Evolutionary conservation across 805 yeast genomes (phyloP), one percentile per base, ranked within the genome.

Genomic region (Metschnikowia lachancei): DNA sequence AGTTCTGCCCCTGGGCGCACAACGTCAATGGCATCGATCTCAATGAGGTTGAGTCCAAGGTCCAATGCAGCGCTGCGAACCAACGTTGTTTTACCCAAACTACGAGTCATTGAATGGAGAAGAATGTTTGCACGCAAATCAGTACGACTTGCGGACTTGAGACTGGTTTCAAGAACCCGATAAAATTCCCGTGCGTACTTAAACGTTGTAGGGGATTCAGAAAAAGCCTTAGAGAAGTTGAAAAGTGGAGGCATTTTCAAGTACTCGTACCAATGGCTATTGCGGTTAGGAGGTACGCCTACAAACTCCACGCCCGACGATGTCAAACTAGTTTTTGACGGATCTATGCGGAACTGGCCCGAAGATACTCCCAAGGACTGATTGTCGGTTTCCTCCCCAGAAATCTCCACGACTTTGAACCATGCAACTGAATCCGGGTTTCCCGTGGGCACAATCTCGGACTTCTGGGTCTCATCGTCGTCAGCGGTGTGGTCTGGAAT

Each of bases 381-480:
- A 0, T 36, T 52, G 9, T 43, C 31, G 4, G 36, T 48, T 2
- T 47, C 41, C 2, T 63, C 70, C 3, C 75, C 75, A 4, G 67
- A 58, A 3, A 82, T 68, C 6, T 77, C 83, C 2, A 78, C 72
- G 1, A 92, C 77, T 54, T 78, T 79, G 64, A 90, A 92, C 97
- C 97, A 92, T 0, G 90, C 95, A 16, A 91, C 76, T 0, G 80
- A 70, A 60, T 90, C 88, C 1, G 87, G 81, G 18, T 72, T 73
- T 0, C 87, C 88, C 2, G 69, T 64, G 0, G 90, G 89, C 2
- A 79, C 65, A 3, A 73, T 66, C 2, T 63, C 62, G 0, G 70
- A 10, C 17, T 39, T 52, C 20, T 43, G 40, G 7, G 24, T 40
- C 8, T 39, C 40, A 1, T 46, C 47, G 7, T 54, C 59, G 9